Base-by-base conservation (phyloP, 106 monocot genomes). In the Dioscorea dumetorum region DNA sequence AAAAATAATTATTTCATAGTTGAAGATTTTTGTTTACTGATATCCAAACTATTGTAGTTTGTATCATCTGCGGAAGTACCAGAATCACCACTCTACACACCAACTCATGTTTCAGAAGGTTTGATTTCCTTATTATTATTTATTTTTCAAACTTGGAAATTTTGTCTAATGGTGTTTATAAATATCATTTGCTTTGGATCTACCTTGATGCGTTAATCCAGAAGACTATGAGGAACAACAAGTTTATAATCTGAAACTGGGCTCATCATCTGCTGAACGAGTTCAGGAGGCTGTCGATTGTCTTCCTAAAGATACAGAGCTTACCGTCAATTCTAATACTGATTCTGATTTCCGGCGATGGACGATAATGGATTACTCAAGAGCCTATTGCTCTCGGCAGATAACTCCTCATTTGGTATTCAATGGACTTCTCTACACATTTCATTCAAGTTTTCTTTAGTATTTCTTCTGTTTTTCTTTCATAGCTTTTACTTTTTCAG, bases 221-320 rank as follows among this genome's bases (percentile, higher is more conserved):
- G 94, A 85, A 91, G 90, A 85, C 67, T 73, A 73, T 12, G 62
- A 59, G 49, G 94, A 94, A 32, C 85, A 85, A 70, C 77, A 88
- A 56, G 83, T 94, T 41, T 71, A 3, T 61, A 61, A 52, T 34
- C 24, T 82, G 12, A 75, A 85, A 50, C 81, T 68, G 13, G 74
- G 77, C 6, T 76, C 79, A 51, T 58, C 85, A 61, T 85, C 88
- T 8, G 51, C 60, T 24, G 81, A 94, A 57, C 74, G 77, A 71
- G 88, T 85, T 67, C 62, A 61, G 12, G 83, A 91, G 48, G 91
- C 79, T 6, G 66, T 69, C 21, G 58, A 65, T 34, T 91, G 91
- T 68, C 82, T 94, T 24, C 83, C 85, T 48, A 19, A 54, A 41
- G 24, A 5, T 57, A 15, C 66, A 21, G 88, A 88, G 24, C 54